Evolutionary conservation across 1,284 basidiomycete species (phyloP), one percentile per base, ranked within the genome.

Genomic region (Marasmius fiardii): DNA sequence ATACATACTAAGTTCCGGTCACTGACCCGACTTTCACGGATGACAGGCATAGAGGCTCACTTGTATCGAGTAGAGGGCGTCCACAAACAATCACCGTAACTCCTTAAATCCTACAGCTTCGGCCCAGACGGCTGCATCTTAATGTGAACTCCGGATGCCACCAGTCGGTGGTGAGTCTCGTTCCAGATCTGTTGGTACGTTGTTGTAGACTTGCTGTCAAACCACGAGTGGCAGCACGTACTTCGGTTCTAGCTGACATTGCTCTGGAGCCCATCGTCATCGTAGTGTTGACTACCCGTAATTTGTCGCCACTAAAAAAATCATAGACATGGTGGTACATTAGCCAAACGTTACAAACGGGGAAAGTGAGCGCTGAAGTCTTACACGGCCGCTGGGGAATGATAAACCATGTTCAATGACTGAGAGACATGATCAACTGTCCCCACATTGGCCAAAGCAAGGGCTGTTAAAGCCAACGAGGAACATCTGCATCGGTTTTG

Each of bases 201-300:
- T n/a, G n/a, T n/a, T n/a, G n/a, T n/a, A n/a, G n/a, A n/a, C n/a
- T n/a, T n/a, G n/a, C n/a, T n/a, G n/a, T n/a, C n/a, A n/a, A n/a
- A n/a, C n/a, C n/a, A n/a, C n/a, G n/a, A n/a, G n/a, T n/a, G n/a
- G n/a, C n/a, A n/a, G n/a, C n/a, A n/a, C 39, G n/a, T 4, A 70
- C 72, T 67, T 74, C 73, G 51, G 68, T 65, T 58, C 70, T 64
- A 37, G 69, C 69, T 12, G 70, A 65, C 54, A 71, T 68, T 21
- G 67, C 64, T 14, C 71, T 65, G 1, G 61, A 45, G 10, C 72
- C 73, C 23, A 69, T 62, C 12, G 70, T 64, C 48, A 74, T 61
- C n/a, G 73, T 71, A 2, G 68, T 71, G 47, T 65, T 72, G 7
- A 78, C 63, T 18, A 79, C 71, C 21, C 70, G 66, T 39, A 79